Percentiles rank a stretch among this genome's conserved stretches.
Evolutionary conservation across 129 eudicot genomes (phyloP).

Genomic region (Silybum marianum): DNA sequence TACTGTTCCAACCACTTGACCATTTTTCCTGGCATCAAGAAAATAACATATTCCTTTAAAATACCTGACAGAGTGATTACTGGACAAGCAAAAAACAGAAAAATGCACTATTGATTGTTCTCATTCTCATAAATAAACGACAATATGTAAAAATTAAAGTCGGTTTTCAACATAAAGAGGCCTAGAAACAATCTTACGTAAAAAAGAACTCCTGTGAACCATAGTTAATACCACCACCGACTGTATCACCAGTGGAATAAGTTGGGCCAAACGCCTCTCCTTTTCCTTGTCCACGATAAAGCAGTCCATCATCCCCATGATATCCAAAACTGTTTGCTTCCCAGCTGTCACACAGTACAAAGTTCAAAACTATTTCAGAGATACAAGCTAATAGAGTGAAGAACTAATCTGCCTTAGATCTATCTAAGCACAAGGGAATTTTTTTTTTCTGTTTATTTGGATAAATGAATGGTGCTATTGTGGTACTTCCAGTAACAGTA

Average conservation of each 20-base stretch:
- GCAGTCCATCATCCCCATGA: constrained; percentile 94
- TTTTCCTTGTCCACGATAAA: constrained; percentile 84
- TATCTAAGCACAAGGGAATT: not conserved
- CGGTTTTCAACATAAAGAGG: not conserved
- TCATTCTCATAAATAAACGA: not conserved
- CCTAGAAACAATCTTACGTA: constrained; percentile 58
- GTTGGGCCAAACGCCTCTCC: constrained; percentile 82
- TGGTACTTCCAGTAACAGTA: not conserved
- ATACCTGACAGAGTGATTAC: constrained; percentile 10
- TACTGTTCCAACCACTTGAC: constrained; percentile 64
- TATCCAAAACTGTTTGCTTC: constrained; percentile 96
- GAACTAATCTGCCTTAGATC: not conserved
- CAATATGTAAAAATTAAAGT: not conserved
- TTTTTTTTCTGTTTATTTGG: not conserved
- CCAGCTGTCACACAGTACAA: constrained; percentile 55
- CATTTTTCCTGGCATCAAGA: constrained; percentile 70
- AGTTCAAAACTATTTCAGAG: not conserved
- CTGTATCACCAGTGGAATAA: constrained; percentile 68
- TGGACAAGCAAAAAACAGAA: constrained; percentile 12
- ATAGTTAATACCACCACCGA: constrained; percentile 87
- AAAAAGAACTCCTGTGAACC: constrained; percentile 70
- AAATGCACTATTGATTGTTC: not conserved
- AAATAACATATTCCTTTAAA: constrained; percentile 5
- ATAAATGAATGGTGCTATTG: not conserved
- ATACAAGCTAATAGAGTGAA: not conserved